phyloP scores from a whole-genome alignment of 441 rosid species.

The Eutrema salsugineum region DNA sequence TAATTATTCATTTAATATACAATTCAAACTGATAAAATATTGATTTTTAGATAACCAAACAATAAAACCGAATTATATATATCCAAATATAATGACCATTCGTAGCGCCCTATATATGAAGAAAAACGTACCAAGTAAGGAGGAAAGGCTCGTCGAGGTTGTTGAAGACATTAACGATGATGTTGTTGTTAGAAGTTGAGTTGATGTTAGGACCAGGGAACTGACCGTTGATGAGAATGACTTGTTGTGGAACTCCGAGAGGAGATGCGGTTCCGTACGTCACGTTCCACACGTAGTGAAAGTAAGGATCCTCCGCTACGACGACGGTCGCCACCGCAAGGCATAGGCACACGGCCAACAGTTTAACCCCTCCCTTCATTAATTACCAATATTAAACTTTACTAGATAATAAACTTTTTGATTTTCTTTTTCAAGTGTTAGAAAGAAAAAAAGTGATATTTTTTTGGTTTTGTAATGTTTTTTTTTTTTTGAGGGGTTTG shows the following conservation, averaged over 20 bases:
- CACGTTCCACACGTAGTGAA: slow-evolving; percentile 57
- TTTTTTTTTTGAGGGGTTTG: not conserved
- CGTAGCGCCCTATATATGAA: not conserved
- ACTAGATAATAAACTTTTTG: not conserved
- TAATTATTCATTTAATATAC: not conserved
- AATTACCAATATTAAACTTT: not conserved
- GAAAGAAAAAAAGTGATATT: not conserved
- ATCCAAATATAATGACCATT: not conserved
- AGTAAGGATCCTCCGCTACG: slow-evolving; percentile 45
- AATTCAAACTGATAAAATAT: not conserved
- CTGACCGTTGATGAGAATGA: slow-evolving; percentile 50
- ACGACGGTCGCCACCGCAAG: slow-evolving; percentile 10
- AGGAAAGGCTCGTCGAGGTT: slow-evolving; percentile 62
- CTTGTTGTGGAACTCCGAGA: slow-evolving; percentile 52
- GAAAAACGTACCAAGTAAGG: slow-evolving; percentile 38
- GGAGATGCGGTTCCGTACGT: slow-evolving; percentile 60
- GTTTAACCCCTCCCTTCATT: slow-evolving; percentile 34
- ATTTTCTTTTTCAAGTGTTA: not conserved
- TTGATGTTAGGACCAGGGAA: slow-evolving; percentile 65
- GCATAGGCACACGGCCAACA: slow-evolving; percentile 19
- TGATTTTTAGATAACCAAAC: not conserved
- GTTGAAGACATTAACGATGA: slow-evolving; percentile 53
- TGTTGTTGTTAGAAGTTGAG: slow-evolving; percentile 51
- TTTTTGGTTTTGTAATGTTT: not conserved
- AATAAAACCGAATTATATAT: not conserved